Conservation (phyloP, 148 eudicot species). For the Heliosperma pusillum region DNA sequence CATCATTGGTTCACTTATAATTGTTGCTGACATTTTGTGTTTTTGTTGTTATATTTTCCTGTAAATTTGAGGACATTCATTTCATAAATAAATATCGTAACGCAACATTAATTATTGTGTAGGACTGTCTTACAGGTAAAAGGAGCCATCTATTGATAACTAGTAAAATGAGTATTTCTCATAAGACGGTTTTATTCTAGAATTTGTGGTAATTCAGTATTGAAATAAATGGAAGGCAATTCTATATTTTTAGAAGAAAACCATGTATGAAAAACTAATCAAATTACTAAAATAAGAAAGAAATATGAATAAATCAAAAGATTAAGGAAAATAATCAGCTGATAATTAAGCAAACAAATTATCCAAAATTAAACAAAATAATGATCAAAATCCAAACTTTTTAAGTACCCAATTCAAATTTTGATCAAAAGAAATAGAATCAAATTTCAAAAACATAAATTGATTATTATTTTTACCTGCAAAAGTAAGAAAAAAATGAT, state of each 20-base stretch:
- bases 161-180: too few relatives aligned
- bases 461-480: neutral
- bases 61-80: neutral
- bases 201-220: too few relatives aligned
- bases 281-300: neutral
- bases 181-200: too few relatives aligned
- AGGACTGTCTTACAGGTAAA: too few relatives aligned
- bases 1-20: constrained; percentile 46
- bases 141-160: too few relatives aligned
- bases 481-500: constrained; percentile 1
- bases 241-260: neutral
- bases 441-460: neutral
- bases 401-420: neutral
- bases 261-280: neutral
- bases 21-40: constrained; percentile 44
- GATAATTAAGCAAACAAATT: neutral
- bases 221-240: neutral
- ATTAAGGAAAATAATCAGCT: neutral
- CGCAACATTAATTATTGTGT: too few relatives aligned
- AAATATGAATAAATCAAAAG: neutral
- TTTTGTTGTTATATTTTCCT: constrained; percentile 16
- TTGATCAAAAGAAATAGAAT: neutral
- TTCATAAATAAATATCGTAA: too few relatives aligned
- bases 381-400: neutral
- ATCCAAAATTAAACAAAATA: neutral